Base-by-base conservation (phyloP, 352 stramenopile species). In the Globisporangium irregulare region DNA sequence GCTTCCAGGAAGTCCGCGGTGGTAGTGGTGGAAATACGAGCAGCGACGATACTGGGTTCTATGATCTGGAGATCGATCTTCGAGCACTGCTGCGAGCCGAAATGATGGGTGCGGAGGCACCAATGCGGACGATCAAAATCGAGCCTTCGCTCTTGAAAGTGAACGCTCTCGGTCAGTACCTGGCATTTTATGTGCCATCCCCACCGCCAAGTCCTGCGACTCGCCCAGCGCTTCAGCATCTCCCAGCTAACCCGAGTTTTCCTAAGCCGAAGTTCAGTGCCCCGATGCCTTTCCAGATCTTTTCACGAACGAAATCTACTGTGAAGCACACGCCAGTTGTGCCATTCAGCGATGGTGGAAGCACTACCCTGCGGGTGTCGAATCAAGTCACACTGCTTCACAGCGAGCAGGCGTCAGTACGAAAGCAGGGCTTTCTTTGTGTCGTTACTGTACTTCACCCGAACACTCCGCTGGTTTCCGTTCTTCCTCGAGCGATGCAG, bases 111-210 rank as follows among this genome's bases (percentile, higher is more conserved):
- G 56, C 63, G 7, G 59, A 50, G 2, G 80, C 78, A 1, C 80
- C 80, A 4, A 73, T 89, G 58, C 73, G 81, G 41, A 71, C 77
- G 18, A 84, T 89, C 29, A 74, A 78, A 8, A 68, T 89, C 10
- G 71, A 76, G 25, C 71, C 75, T 51, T 84, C 79, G 1, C 62
- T 68, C 1, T 73, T 50, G 32, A 70, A 73, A 64, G 57, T 75
- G 3, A 74, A 87, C 27, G 73, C 67, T 14, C 71, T 77, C 25
- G 75, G 78, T 7, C 84, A 88, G 48, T 83, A 78, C 50, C 41
- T 69, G 15, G 54, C 38, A 10, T 27, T 63, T n/a, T 66, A 32
- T 8, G 34, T 32, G 14, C 54, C 64, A 57, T 29, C 54, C 2
- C 0, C 62, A 36, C 32, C 8, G 12, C 9, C 32, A 9, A 2